Conservation (phyloP, 2,329 filamentous ascomycete species). For the Xylariaceae sp. region DNA sequence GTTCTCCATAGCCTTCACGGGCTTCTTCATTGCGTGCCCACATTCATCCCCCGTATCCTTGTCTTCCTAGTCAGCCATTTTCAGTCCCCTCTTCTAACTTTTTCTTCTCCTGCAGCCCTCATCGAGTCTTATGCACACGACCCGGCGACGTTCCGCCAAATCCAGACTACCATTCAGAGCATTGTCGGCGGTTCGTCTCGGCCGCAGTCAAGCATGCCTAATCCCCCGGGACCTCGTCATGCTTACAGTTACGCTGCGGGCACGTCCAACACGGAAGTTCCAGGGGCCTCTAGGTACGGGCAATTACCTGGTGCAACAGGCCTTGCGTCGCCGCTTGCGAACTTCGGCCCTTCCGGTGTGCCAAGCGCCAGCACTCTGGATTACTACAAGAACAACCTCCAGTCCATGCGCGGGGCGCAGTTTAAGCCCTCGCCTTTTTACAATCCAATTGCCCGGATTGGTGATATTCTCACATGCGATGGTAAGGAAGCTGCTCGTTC, state of each 20-base stretch:
- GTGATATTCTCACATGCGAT: slow-evolving; percentile 63
- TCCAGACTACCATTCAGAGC: slow-evolving; percentile 13
- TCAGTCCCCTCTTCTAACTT: slow-evolving; percentile 1
- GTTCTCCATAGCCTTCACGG: not conserved
- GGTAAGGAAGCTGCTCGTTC: slow-evolving; percentile 45
- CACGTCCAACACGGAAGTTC: slow-evolving; percentile 5
- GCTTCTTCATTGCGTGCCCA: too few species aligned
- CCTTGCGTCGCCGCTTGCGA: slow-evolving; percentile 7
- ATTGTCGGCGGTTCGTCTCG: slow-evolving; percentile 1
- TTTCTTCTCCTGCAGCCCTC: slow-evolving; percentile 7
- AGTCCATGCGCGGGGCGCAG: slow-evolving; percentile 20
- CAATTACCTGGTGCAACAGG: slow-evolving; percentile 5
- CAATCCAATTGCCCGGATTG: slow-evolving; percentile 59
- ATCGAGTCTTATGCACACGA: slow-evolving; percentile 10
- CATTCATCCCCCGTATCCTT: not conserved
- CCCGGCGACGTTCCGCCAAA: slow-evolving; percentile 7
- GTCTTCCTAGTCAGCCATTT: not conserved
- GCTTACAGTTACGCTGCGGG: slow-evolving; percentile 4
- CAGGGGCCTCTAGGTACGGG: slow-evolving; percentile 2
- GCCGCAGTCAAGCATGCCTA: slow-evolving; percentile 15
- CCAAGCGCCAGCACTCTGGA: slow-evolving; percentile 11
- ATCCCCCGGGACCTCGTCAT: not conserved
- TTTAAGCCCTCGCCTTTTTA: slow-evolving; percentile 84
- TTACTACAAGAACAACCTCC: slow-evolving; percentile 15
- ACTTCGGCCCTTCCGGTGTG: slow-evolving; percentile 16